phyloP scores from a whole-genome alignment of 139 green algal genomes.

The Asterochloris sp. region DNA sequence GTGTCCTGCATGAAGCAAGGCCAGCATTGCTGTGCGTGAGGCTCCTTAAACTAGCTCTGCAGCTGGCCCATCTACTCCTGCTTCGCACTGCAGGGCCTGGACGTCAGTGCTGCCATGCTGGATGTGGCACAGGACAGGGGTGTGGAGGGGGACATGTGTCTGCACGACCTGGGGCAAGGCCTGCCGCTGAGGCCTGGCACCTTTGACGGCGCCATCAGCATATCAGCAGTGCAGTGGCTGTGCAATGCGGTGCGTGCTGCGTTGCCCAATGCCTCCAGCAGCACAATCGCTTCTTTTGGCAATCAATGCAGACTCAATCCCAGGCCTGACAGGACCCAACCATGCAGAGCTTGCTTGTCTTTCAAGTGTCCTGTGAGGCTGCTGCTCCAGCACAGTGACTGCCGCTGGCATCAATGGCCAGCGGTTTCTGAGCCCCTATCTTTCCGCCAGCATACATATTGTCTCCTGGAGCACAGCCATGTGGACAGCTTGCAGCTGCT shows the following conservation, averaged over 20 bases:
- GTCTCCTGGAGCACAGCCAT: too few relatives aligned
- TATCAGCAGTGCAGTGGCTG: conserved; percentile 89
- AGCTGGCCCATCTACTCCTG: not conserved
- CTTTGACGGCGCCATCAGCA: conserved; percentile 82
- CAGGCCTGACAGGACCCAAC: not conserved
- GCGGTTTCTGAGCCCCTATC: too few relatives aligned
- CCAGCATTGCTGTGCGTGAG: not conserved
- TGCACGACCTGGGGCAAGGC: conserved; percentile 80
- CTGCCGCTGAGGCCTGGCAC: conserved; percentile 65
- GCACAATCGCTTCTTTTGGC: not conserved
- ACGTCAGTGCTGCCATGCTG: conserved; percentile 86
- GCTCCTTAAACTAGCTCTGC: not conserved
- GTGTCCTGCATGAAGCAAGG: too few relatives aligned
- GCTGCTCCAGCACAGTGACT: too few relatives aligned
- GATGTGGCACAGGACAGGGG: conserved; percentile 68
- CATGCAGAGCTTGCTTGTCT: too few relatives aligned
- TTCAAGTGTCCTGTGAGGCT: too few relatives aligned
- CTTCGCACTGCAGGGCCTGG: conserved; percentile 48
- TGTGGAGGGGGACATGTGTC: conserved; percentile 74
- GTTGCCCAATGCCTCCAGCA: not conserved
- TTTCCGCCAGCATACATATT: too few relatives aligned
- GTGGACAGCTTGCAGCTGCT: conserved; percentile 2
- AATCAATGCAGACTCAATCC: not conserved
- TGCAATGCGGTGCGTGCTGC: conserved; percentile 72
- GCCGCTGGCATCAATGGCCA: too few relatives aligned